Evolutionary conservation across 1,139 yeast genomes (phyloP).

Genomic region (Suhomyces panamericanus): DNA sequence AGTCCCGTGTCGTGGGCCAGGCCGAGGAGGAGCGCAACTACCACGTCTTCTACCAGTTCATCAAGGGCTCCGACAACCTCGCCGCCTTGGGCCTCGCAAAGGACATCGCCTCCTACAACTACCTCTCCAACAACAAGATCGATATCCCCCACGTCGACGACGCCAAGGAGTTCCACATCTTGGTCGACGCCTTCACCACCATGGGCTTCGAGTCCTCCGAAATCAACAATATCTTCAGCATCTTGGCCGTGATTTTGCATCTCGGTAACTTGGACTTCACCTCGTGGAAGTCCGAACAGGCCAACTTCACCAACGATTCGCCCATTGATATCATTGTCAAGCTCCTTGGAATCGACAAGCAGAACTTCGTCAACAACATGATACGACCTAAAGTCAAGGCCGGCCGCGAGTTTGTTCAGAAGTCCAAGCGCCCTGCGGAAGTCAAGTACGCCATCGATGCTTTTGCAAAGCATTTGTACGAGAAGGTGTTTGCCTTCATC

Average conservation of each 20-base stretch:
- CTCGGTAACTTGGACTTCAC: slow-evolving; percentile 82
- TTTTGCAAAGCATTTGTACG: slow-evolving; percentile 82
- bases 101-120: slow-evolving; percentile 51
- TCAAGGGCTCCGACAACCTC: slow-evolving; percentile 64
- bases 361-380: slow-evolving; percentile 56
- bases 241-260: slow-evolving; percentile 76
- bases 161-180: slow-evolving; percentile 57
- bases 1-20: slow-evolving; percentile 89
- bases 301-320: slow-evolving; percentile 56
- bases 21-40: slow-evolving; percentile 79
- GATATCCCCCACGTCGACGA: slow-evolving; percentile 76
- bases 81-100: slow-evolving; percentile 49
- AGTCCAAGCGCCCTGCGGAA: slow-evolving; percentile 76
- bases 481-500: slow-evolving; percentile 74
- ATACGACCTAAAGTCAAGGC: slow-evolving; percentile 86
- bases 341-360: slow-evolving; percentile 63
- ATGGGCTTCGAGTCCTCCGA: slow-evolving; percentile 69
- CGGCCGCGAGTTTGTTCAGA: slow-evolving; percentile 83
- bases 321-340: slow-evolving; percentile 60
- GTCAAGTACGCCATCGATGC: slow-evolving; percentile 85
- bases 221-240: slow-evolving; percentile 58
- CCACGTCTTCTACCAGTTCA: slow-evolving; percentile 86
- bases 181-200: slow-evolving; percentile 65
- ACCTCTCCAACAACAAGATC: slow-evolving; percentile 55
- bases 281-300: slow-evolving; percentile 77